Evolutionary conservation across 2,329 filamentous ascomycete species (phyloP).

Genomic region (Fusarium sp.): DNA sequence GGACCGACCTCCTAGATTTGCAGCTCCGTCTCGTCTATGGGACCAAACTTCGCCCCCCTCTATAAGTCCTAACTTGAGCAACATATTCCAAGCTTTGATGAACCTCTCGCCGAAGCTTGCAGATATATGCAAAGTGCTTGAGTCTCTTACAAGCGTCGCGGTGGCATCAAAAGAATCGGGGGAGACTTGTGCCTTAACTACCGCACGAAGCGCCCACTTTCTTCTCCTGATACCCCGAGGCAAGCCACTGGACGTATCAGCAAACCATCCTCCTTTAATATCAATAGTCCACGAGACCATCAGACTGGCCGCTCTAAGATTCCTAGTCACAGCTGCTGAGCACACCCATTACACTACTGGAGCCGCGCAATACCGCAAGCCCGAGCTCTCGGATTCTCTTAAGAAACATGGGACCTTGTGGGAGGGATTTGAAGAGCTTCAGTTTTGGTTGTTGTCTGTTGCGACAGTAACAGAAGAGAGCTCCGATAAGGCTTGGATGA

Average conservation of each 20-base stretch:
- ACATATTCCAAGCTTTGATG: background rate
- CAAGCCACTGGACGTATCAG: background rate
- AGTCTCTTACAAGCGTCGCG: constrained; percentile 1
- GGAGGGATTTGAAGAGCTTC: background rate
- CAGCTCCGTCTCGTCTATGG: constrained; percentile 1
- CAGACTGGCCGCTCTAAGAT: constrained; percentile 5
- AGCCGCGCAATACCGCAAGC: background rate
- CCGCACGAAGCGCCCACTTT: background rate
- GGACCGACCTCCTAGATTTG: constrained; percentile 1
- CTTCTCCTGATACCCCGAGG: background rate
- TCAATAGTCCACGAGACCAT: background rate
- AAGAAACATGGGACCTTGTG: background rate
- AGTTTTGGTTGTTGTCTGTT: background rate
- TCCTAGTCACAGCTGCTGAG: constrained; percentile 3
- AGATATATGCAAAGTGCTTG: background rate
- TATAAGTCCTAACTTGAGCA: background rate
- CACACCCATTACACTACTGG: constrained; percentile 10
- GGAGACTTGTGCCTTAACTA: background rate
- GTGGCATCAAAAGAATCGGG: background rate
- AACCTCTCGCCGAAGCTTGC: background rate
- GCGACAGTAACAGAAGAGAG: background rate
- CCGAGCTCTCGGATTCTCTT: background rate
- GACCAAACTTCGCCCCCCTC: background rate
- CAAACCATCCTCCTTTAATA: background rate
- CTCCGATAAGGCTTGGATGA: background rate